Conservation (phyloP, 106 monocot genomes). For the Acorus calamus region DNA sequence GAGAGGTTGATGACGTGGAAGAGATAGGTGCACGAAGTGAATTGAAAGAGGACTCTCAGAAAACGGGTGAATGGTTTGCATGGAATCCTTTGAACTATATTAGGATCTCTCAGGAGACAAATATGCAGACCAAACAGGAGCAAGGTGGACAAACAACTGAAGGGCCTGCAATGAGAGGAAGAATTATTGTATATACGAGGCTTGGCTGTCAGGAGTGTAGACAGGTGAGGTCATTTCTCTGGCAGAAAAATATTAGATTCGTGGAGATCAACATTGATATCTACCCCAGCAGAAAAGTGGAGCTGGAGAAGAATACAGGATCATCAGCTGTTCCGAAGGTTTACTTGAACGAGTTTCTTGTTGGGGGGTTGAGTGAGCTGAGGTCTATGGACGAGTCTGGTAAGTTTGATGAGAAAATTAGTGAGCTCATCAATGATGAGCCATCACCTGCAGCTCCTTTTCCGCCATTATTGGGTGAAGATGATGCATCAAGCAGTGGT, state of each 20-base stretch:
- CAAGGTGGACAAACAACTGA: conserved; percentile 17
- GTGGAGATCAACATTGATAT: conserved; percentile 85
- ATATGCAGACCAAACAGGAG: conserved; percentile 12
- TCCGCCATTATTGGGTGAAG: conserved; percentile 87
- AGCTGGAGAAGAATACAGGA: conserved; percentile 70
- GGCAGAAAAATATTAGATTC: conserved; percentile 44
- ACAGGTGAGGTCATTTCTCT: conserved; percentile 51
- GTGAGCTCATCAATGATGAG: conserved; percentile 38
- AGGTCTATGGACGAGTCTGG: conserved; percentile 55
- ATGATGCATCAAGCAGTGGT: conserved; percentile 73
- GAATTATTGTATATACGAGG: conserved; percentile 72
- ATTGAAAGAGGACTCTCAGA: conserved; percentile 26
- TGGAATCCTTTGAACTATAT: conserved; percentile 82
- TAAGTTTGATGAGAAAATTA: conserved; percentile 52
- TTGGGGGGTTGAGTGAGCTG: conserved; percentile 66
- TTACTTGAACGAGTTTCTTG: conserved; percentile 69
- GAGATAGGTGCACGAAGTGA: conserved; percentile 21
- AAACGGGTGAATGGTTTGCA: conserved; percentile 31
- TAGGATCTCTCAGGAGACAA: conserved; percentile 35
- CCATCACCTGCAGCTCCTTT: conserved; percentile 59
- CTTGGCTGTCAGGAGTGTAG: conserved; percentile 73
- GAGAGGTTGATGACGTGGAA: conserved; percentile 6
- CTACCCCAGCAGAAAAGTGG: conserved; percentile 74
- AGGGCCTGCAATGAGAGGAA: conserved; percentile 58
- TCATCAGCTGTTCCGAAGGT: conserved; percentile 60